A percentile compares a stretch with the other conserved stretches of the same genome.
Evolutionary conservation across 2,329 filamentous ascomycete genomes (phyloP).

Genomic region (Microdochium paspali): DNA sequence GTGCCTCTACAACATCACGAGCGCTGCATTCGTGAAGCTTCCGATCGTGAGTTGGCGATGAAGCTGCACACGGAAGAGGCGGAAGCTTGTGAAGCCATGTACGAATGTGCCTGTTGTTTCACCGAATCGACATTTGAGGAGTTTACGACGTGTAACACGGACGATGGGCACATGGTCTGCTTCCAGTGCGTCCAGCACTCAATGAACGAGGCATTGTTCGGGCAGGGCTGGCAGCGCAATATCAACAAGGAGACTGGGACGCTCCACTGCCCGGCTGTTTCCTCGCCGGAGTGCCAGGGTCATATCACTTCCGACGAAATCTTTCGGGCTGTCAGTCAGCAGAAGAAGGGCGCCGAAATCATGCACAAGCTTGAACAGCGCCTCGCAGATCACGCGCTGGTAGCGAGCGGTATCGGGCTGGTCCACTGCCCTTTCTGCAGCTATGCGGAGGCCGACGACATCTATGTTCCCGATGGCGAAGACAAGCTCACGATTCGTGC

Average conservation of each 20-base stretch:
- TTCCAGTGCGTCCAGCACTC: slow-evolving; percentile 76
- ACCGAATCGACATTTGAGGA: slow-evolving; percentile 62
- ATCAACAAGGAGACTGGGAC: slow-evolving; percentile 66
- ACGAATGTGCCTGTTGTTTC: slow-evolving; percentile 76
- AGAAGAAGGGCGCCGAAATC: slow-evolving; percentile 61
- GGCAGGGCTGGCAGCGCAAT: slow-evolving; percentile 80
- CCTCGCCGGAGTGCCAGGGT: slow-evolving; percentile 62
- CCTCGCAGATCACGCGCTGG: slow-evolving; percentile 65
- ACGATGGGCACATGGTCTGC: slow-evolving; percentile 63
- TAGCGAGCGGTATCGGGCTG: slow-evolving; percentile 65
- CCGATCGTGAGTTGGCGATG: slow-evolving; percentile 42
- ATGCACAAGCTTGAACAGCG: slow-evolving; percentile 70
- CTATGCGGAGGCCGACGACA: slow-evolving; percentile 81
- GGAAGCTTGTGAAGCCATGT: slow-evolving; percentile 42
- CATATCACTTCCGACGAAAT: slow-evolving; percentile 62
- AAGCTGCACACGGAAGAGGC: slow-evolving; percentile 50
- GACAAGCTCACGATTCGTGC: slow-evolving; percentile 47
- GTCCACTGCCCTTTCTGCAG: slow-evolving; percentile 83
- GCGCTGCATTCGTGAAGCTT: slow-evolving; percentile 32
- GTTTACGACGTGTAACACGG: slow-evolving; percentile 57
- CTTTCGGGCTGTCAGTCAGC: slow-evolving; percentile 59
- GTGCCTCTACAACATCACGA: slow-evolving; percentile 38
- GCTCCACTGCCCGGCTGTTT: slow-evolving; percentile 73
- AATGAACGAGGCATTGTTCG: slow-evolving; percentile 80
- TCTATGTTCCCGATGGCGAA: slow-evolving; percentile 51